Base-by-base conservation (phyloP, 2,329 filamentous ascomycete species). In the Paraphaeosphaeria sporulosa region DNA sequence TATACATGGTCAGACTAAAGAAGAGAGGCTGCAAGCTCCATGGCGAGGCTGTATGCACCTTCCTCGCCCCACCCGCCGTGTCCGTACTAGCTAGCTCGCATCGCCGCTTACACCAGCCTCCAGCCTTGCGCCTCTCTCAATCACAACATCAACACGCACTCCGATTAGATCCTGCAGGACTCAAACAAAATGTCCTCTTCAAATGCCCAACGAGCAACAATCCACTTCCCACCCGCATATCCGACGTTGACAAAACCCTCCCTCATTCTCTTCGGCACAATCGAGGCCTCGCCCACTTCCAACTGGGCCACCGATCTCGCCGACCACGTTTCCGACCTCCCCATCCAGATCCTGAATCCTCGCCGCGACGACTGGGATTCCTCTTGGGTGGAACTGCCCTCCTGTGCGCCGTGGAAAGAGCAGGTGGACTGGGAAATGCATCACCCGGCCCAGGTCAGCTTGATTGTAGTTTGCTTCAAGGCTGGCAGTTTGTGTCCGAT, bases 361-460 rank as follows among this genome's bases (percentile, higher is more conserved):
- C 75, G 81, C 10, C 82, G 86, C 3, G 54, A 76, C 21, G 85
- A 87, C 71, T 90, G 87, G 88, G 83, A 88, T 68, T 71, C 69
- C 19, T 82, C 78, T 0, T 89, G 87, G 87, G 69, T 65, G 10
- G 85, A 89, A 67, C 82, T 87, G 51, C 75, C 82, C 19, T 71
- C 76, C 0, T 84, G 82, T 60, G 63, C 68, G 2, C 81, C 79
- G 0, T 90, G 85, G 73, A 77, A 75, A n/a, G 78, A 85, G 58
- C 87, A 90, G 71, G 81, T 86, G 0, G 75, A 81, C 44, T 90
- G 88, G 87, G 88, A 90, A 71, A 80, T 90, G 42, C 81, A 85
- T 44, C 84, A 81, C 74, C 85, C 85, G 64, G 81, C 84, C 15
- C 57, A 63, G 1, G 86, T 86, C 0, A 82, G 85, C 70, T 64